Evolutionary conservation across 345 rosid species (phyloP).

Genomic region (Anastatica hierochuntica): DNA sequence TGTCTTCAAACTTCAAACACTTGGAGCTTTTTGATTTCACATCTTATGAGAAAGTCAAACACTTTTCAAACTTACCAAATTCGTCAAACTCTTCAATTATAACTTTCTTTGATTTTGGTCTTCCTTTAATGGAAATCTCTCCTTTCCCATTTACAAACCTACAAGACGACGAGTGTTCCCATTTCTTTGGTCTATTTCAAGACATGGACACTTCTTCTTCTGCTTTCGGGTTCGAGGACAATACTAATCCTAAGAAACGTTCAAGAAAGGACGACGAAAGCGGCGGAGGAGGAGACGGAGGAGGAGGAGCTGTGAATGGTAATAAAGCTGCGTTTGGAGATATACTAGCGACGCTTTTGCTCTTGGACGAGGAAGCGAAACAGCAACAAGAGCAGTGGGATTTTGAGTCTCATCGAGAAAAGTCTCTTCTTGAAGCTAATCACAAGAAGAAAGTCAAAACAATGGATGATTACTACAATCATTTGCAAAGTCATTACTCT

Average conservation of each 20-base stretch:
- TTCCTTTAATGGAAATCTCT: constrained; percentile 41
- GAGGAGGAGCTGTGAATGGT: neutral
- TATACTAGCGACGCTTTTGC: constrained; percentile 41
- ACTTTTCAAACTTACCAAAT: constrained; percentile 17
- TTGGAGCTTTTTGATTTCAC: constrained; percentile 29
- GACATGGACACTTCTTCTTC: constrained; percentile 30
- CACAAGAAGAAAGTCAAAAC: constrained; percentile 25
- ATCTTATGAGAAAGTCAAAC: constrained; percentile 20
- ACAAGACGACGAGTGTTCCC: constrained; percentile 39
- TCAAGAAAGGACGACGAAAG: constrained; percentile 29
- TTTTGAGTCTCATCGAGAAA: constrained; percentile 32
- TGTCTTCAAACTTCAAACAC: constrained; percentile 19
- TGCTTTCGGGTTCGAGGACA: constrained; percentile 26
- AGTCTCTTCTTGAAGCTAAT: constrained; percentile 35
- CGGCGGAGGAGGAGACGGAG: neutral
- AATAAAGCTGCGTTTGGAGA: constrained; percentile 22
- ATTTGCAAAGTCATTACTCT: constrained; percentile 31
- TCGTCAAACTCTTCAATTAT: constrained; percentile 9
- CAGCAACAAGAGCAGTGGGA: constrained; percentile 34
- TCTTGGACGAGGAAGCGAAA: constrained; percentile 56
- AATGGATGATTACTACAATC: constrained; percentile 33
- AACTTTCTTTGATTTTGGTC: neutral
- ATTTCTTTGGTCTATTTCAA: constrained; percentile 24
- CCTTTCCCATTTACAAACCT: constrained; percentile 54
- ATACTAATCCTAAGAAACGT: constrained; percentile 29